Evolutionary conservation across 1,139 yeast genomes (phyloP).

Genomic region (Nadsonia commutata): DNA sequence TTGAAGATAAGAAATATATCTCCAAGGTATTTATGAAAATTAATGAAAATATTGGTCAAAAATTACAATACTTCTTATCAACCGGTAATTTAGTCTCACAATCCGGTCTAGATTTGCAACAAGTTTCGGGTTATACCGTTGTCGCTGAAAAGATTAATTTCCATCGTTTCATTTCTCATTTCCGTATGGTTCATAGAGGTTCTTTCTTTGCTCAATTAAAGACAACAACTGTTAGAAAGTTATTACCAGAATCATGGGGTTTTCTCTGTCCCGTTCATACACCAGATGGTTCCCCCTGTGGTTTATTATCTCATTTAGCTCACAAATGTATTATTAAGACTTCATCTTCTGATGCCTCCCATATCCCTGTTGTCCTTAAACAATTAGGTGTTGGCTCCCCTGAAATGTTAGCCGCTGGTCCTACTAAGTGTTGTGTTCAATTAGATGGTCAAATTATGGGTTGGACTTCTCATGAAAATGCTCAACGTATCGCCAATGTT

Average conservation of each 20-base stretch:
- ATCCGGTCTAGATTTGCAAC: constrained; percentile 94
- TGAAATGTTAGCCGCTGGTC: constrained; percentile 64
- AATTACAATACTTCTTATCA: constrained; percentile 82
- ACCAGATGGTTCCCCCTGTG: constrained; percentile 99
- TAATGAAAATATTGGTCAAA: constrained; percentile 89
- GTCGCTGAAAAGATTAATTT: constrained; percentile 97
- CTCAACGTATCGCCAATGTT: constrained; percentile 75
- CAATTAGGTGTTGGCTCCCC: constrained; percentile 75
- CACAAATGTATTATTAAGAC: constrained; percentile 89
- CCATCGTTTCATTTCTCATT: constrained; percentile 91
- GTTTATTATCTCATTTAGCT: constrained; percentile 88
- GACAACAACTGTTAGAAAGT: constrained; percentile 92
- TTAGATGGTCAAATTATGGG: constrained; percentile 88
- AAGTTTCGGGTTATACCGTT: constrained; percentile 94
- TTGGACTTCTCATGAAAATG: constrained; percentile 87
- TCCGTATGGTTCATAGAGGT: constrained; percentile 99
- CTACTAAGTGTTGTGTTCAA: constrained; percentile 76
- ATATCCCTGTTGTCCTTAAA: constrained; percentile 50
- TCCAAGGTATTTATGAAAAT: constrained; percentile 62
- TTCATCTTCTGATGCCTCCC: constrained; percentile 54
- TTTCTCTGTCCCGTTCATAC: constrained; percentile 98
- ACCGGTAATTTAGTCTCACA: constrained; percentile 96
- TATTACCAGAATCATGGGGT: constrained; percentile 98
- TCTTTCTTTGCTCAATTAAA: constrained; percentile 96
- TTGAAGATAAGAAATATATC: constrained; percentile 72